Evolutionary conservation across 2,329 filamentous ascomycete species (phyloP), one percentile per base, ranked within the genome.

Genomic region (Phyllosticta paracitricarpa): DNA sequence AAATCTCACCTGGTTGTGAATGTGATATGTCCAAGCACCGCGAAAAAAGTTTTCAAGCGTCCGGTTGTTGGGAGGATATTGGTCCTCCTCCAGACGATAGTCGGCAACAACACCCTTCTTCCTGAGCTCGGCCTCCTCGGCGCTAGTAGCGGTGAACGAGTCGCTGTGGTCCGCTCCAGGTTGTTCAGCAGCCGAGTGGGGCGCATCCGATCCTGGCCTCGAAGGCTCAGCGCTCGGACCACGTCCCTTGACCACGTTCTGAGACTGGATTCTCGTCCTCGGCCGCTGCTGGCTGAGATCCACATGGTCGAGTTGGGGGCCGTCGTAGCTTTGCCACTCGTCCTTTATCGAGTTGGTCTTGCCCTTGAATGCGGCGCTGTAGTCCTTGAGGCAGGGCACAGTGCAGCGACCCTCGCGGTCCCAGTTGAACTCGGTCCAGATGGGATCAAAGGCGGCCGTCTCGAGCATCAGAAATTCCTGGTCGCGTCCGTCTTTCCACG

Each of bases 401-500:
- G 81, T 81, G 67, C 81, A 83, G 48, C 75, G 72, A 2, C 78
- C 79, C 65, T 81, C 74, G 53, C 78, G 74, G 40, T 77, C 80
- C 75, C 77, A 81, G 65, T 82, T 81, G 68, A 82, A 82, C 64
- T 82, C 79, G 0, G 80, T 79, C 81, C 81, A 83, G 66, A 83
- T 81, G 0, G 81, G 81, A 64, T 83, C 81, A 61, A 83, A 82
- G 4, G 80, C 77, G 4, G 78, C 81, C 0, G 80, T 82, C 67
- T 83, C 81, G n/a, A 83, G 74, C 81, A 82, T 83, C 9, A 78
- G 72, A 58, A 82, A 78, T 61, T 83, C 80, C 4, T 77, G 75
- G 61, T 81, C 80, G 55, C 79, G 75, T 3, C 76, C 76, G 63
- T 83, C 81, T 65, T 82, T 82, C 72, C 80, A 81, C 2, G 80